A percentile compares a stretch with the other conserved stretches of the same genome.
These are phyloP conservation scores for Entamoeba invadens DNA, from an alignment of 208 protist genomes.

Conservation along the genomic window DNA sequence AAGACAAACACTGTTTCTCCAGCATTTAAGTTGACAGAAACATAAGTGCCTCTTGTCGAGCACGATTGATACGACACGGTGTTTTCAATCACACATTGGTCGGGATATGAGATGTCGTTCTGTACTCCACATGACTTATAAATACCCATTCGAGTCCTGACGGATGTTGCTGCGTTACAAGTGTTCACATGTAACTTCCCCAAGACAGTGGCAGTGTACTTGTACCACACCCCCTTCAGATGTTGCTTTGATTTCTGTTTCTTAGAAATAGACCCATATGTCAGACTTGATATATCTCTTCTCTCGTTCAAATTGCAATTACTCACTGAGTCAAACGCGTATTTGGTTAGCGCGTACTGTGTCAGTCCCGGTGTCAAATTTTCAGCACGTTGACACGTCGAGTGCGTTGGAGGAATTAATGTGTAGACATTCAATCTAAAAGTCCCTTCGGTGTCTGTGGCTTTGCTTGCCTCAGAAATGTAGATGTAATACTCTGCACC, in stretches of 20 bases:
- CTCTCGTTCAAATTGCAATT: not conserved
- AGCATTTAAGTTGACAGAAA: not conserved
- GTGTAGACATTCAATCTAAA: not conserved
- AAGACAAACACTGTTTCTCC: not conserved
- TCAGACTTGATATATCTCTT: not conserved
- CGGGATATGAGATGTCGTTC: not conserved
- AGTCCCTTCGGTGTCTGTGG: not conserved
- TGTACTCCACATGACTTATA: not conserved
- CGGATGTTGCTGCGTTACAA: not conserved
- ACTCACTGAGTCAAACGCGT: not conserved
- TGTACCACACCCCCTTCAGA: not conserved
- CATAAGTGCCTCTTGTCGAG: not conserved
- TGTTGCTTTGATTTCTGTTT: not conserved
- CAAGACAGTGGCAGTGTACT: not conserved
- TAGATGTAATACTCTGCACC: not conserved
- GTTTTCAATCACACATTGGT: not conserved
- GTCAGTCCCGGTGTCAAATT: not conserved
- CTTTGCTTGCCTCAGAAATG: not conserved
- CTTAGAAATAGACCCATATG: not conserved
- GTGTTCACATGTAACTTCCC: not conserved
- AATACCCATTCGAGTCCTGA: not conserved
- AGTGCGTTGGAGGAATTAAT: not conserved
- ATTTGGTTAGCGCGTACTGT: not conserved
- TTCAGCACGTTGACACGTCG: not conserved
- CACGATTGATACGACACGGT: not conserved